Percentiles rank a stretch among this genome's conserved stretches.
Conservation (phyloP, 202 grass and related monocot genomes). For the Hordeum pubiflorum region DNA sequence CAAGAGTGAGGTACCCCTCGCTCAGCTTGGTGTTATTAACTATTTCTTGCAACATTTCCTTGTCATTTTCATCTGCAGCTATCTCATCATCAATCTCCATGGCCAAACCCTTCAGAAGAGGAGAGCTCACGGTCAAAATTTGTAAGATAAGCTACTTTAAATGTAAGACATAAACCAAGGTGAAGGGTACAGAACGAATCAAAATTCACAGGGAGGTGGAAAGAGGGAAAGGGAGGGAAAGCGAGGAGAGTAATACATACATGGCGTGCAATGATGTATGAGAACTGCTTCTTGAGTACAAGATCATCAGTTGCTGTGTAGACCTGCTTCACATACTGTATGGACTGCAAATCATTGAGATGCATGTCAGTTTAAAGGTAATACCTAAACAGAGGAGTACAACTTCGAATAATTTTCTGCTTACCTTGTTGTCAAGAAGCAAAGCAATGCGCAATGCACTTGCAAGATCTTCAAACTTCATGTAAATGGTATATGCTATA, state of each 20-base stretch:
- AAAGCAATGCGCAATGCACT: slow-evolving; percentile 74
- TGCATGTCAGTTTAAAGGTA: background rate
- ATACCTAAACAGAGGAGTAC: background rate
- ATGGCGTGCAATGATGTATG: slow-evolving; percentile 84
- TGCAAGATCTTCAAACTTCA: slow-evolving; percentile 84
- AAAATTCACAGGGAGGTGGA: background rate
- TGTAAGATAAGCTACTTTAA: background rate
- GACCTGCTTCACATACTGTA: slow-evolving; percentile 88
- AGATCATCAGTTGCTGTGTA: slow-evolving; percentile 72
- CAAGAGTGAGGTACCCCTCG: slow-evolving; percentile 90
- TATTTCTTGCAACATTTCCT: slow-evolving; percentile 80
- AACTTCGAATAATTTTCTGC: background rate
- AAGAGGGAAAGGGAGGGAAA: background rate
- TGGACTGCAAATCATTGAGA: slow-evolving; percentile 23
- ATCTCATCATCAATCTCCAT: slow-evolving; percentile 92
- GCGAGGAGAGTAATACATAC: slow-evolving; percentile 27
- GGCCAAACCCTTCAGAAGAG: slow-evolving; percentile 58
- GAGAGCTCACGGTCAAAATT: slow-evolving; percentile 3
- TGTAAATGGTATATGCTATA: slow-evolving; percentile 87
- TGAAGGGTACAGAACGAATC: background rate
- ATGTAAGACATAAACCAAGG: background rate
- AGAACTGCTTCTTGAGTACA: slow-evolving; percentile 88
- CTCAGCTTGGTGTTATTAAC: slow-evolving; percentile 84
- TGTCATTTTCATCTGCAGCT: slow-evolving; percentile 78
- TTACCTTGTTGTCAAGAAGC: slow-evolving; percentile 74